Base-by-base conservation (phyloP, 2,329 filamentous ascomycete genomes). In the Aspergillus sp. region DNA sequence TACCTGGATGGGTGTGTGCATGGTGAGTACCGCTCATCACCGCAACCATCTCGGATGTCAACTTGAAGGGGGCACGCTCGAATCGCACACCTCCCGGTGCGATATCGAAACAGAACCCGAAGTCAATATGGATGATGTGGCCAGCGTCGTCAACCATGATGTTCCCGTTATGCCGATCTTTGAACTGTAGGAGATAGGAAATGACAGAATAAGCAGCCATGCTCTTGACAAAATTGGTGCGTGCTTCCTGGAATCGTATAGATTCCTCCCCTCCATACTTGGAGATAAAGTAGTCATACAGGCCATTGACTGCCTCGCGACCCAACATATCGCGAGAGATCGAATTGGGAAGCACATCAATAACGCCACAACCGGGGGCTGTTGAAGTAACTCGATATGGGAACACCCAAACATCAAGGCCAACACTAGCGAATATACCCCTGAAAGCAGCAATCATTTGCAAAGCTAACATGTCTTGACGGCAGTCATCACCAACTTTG, bases 151-250 rank as follows among this genome's bases (percentile, higher is more conserved):
- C 94, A 65, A 99, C 89, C 96, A 99, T 99, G 81, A 99, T 99
- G 81, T 99, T 99, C 63, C 95, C 95, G 76, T 99, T 99, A 80
- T 99, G 95, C 3, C 95, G 89, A 75, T 99, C 95, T 78, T 99
- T 99, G 88, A 99, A 98, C 72, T 99, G 96, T 39, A 99, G 82
- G 13, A 99, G 83, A 80, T 96, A 99, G 0, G 92, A 96, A 66
- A 99, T 98, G 70, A 99, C 89, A 17, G 91, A 96, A 81, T 99
- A 99, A 12, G 95, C 96, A 0, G 96, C 95, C 95, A 99, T 98
- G 73, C 90, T 95, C 81, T 99, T 99, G 78, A 99, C 93, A 74
- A 99, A 99, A 78, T 98, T 98, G 79, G 87, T 93, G 64, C 95
- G 89, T 10, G 95, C 95, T 76, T 94, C 90, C 78, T 99, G 96